Conservation (phyloP, 1,139 yeast genomes). For the Nematodospora anomalae region DNA sequence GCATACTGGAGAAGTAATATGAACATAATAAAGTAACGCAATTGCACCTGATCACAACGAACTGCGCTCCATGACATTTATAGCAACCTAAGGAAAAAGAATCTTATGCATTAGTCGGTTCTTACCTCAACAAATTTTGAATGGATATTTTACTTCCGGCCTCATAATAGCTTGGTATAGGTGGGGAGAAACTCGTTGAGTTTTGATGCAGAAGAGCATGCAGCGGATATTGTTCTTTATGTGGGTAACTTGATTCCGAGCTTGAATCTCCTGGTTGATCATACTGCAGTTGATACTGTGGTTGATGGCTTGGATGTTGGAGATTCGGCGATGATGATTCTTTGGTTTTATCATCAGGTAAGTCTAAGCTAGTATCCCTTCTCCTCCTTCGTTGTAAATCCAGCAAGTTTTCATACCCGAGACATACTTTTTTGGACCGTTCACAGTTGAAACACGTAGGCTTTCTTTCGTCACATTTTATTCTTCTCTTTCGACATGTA, state of each 20-base stretch:
- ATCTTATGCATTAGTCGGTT: too few species aligned
- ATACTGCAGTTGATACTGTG: background rate
- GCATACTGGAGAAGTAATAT: too few species aligned
- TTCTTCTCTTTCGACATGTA: conserved; percentile 70
- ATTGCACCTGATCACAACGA: too few species aligned
- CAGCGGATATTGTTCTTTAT: background rate
- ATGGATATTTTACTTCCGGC: conserved; percentile 5
- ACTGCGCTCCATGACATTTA: too few species aligned
- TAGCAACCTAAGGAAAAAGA: too few species aligned
- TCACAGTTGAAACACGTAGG: conserved; percentile 76
- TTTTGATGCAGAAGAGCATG: background rate
- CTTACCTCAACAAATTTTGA: conserved; percentile 5
- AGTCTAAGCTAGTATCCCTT: conserved; percentile 16
- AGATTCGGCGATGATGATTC: too few species aligned
- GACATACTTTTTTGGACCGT: conserved; percentile 65
- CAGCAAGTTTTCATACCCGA: conserved; percentile 54
- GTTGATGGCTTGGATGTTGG: conserved; percentile 1
- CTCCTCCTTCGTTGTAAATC: conserved; percentile 13
- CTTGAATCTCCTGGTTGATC: background rate
- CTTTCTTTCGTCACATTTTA: conserved; percentile 73
- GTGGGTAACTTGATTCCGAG: background rate
- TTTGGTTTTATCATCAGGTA: conserved; percentile 10
- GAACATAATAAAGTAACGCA: too few species aligned
- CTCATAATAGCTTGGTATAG: conserved; percentile 7
- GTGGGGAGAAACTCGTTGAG: conserved; percentile 4